Conservation (phyloP, 2,329 filamentous ascomycete genomes). For the Sordariomycetes sp. region DNA sequence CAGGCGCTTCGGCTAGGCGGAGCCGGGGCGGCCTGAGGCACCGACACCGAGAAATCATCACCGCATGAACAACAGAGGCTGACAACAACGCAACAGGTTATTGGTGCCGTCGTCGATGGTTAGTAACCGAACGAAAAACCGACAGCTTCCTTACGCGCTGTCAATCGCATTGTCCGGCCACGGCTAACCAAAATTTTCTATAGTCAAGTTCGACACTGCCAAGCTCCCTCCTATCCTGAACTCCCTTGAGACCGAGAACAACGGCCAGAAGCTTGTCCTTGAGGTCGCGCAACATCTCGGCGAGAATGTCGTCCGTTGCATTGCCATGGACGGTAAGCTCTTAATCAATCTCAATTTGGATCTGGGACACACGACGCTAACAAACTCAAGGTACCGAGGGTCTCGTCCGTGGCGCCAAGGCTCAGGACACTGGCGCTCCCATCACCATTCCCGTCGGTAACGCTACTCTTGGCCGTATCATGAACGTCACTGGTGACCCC, state of each 20-base stretch:
- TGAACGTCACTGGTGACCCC: slow-evolving; percentile 99
- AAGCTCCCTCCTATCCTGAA: slow-evolving; percentile 97
- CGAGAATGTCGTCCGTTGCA: slow-evolving; percentile 97
- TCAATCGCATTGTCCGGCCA: slow-evolving; percentile 4
- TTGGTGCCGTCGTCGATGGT: slow-evolving; percentile 99
- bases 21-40: slow-evolving; percentile 5
- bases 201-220: slow-evolving; percentile 94
- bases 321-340: slow-evolving; percentile 94
- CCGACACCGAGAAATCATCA: background rate
- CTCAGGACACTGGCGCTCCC: slow-evolving; percentile 81
- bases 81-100: slow-evolving; percentile 57
- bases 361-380: background rate
- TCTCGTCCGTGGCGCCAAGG: slow-evolving; percentile 87
- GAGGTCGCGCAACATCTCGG: slow-evolving; percentile 99
- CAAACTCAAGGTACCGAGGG: slow-evolving; percentile 78
- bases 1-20: slow-evolving; percentile 5
- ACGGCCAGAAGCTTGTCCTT: slow-evolving; percentile 86
- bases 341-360: slow-evolving; percentile 8
- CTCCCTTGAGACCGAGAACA: slow-evolving; percentile 85
- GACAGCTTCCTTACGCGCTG: background rate
- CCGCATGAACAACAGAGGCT: slow-evolving; percentile 1
- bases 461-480: slow-evolving; percentile 94
- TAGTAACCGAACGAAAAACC: slow-evolving; percentile 32
- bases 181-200: slow-evolving; percentile 17
- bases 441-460: slow-evolving; percentile 95